Percentiles rank a stretch among this genome's conserved stretches.
phyloP scores from a whole-genome alignment of 257 asterid genomes.

The Salvia miltiorrhiza region DNA sequence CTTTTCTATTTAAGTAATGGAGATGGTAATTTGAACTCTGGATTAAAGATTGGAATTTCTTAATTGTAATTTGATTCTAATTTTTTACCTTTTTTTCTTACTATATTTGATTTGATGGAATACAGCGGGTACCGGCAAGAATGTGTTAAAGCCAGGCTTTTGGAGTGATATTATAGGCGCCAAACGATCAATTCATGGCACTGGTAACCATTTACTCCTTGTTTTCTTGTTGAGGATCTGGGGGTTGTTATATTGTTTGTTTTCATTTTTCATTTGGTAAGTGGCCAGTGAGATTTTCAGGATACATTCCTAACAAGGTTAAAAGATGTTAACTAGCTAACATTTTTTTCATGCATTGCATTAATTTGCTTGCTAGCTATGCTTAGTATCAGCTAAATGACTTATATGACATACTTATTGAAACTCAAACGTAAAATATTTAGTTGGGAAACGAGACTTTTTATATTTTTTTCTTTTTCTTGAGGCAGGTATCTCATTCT shows the following conservation, averaged over 20 bases:
- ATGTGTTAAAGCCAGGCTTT: constrained; percentile 27
- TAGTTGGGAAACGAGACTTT: background rate
- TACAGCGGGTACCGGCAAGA: constrained; percentile 31
- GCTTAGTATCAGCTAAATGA: background rate
- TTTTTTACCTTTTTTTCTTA: background rate
- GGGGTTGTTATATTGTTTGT: background rate
- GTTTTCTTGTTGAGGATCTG: background rate
- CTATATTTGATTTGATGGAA: background rate
- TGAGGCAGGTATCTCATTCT: background rate
- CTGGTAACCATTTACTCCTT: constrained; percentile 40
- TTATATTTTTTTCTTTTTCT: background rate
- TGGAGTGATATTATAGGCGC: constrained; percentile 19
- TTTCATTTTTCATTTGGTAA: constrained; percentile 2
- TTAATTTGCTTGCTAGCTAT: background rate
- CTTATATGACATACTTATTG: background rate
- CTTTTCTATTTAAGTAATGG: constrained; percentile 30
- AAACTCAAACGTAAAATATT: background rate
- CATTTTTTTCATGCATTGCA: background rate
- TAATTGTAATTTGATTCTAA: background rate
- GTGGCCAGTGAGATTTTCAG: background rate
- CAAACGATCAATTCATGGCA: constrained; percentile 62
- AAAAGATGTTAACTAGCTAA: background rate
- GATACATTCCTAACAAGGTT: background rate
- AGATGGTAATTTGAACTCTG: constrained; percentile 40
- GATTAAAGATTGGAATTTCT: background rate